Conservation (phyloP, 2,329 filamentous ascomycete species). For the Fusarium miscanthi region DNA sequence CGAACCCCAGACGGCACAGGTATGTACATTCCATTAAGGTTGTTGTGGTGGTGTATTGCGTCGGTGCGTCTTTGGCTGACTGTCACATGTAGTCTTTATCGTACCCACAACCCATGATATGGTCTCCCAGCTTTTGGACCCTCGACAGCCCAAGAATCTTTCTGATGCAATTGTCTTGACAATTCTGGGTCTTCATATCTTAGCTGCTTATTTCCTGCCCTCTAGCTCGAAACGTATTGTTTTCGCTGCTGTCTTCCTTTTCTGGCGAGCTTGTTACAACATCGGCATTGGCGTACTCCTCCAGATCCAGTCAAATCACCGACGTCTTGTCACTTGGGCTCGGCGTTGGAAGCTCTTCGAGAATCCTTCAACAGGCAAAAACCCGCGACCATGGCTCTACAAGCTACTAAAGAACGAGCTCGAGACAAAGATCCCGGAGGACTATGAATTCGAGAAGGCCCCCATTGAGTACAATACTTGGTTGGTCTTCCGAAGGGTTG, state of each 20-base stretch:
- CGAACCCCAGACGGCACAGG: constrained; percentile 90
- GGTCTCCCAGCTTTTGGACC: constrained; percentile 96
- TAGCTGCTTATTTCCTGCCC: constrained; percentile 79
- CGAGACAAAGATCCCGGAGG: constrained; percentile 91
- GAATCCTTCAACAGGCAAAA: constrained; percentile 80
- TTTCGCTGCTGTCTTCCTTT: constrained; percentile 86
- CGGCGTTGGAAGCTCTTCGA: constrained; percentile 88
- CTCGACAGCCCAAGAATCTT: constrained; percentile 93
- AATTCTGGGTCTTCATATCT: constrained; percentile 80
- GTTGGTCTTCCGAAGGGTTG: constrained; percentile 93
- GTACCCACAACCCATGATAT: constrained; percentile 98
- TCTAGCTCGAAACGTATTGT: constrained; percentile 75
- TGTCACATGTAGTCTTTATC: constrained; percentile 78
- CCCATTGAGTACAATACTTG: constrained; percentile 99
- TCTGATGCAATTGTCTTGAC: constrained; percentile 84
- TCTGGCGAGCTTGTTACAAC: constrained; percentile 95
- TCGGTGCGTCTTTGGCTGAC: constrained; percentile 35
- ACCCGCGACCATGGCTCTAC: constrained; percentile 86
- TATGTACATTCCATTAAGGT: constrained; percentile 60
- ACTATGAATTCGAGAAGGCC: constrained; percentile 93
- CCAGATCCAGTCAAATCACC: constrained; percentile 89
- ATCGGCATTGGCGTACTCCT: constrained; percentile 91
- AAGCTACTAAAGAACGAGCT: constrained; percentile 86
- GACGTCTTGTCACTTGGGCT: constrained; percentile 87
- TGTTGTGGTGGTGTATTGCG: constrained; percentile 17